These are phyloP conservation scores for Plasmodium fragile DNA, from an alignment of 169 alveolate species.

Conservation along the genomic window DNA sequence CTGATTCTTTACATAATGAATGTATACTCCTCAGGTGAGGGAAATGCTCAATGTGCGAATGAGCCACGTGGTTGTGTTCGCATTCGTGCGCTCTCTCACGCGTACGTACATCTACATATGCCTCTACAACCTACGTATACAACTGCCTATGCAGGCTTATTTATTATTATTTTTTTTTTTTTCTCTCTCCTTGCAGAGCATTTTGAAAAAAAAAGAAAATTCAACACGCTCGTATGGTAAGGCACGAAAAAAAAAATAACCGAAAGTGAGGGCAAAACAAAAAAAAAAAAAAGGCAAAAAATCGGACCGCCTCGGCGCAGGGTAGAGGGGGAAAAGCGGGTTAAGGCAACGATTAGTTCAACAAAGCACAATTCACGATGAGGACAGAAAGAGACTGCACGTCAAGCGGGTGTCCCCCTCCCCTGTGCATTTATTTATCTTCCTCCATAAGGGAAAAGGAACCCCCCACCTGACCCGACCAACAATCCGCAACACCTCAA, in stretches of 20 bases:
- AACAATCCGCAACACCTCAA: neutral
- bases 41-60: neutral
- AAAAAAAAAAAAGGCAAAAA: neutral
- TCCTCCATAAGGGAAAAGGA: neutral
- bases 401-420: neutral
- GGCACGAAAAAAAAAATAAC: neutral
- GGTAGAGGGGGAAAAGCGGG: neutral
- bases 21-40: conserved; percentile 57
- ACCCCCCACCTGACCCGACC: neutral
- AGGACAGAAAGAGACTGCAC: neutral
- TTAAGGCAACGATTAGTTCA: neutral
- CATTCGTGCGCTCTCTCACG: neutral
- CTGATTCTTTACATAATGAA: conserved; percentile 51
- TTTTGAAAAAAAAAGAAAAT: conserved; percentile 69
- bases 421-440: neutral
- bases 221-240: conserved; percentile 71
- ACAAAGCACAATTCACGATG: neutral
- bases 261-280: neutral
- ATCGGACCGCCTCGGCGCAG: neutral
- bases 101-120: neutral
- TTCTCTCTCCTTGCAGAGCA: conserved; percentile 15
- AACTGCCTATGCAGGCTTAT: conserved; percentile 4
- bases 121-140: neutral
- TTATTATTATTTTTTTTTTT: conserved; percentile 15
- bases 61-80: neutral